Conservation (phyloP, 768 basidiomycete genomes). For the Agaricus sinodeliciosus region DNA sequence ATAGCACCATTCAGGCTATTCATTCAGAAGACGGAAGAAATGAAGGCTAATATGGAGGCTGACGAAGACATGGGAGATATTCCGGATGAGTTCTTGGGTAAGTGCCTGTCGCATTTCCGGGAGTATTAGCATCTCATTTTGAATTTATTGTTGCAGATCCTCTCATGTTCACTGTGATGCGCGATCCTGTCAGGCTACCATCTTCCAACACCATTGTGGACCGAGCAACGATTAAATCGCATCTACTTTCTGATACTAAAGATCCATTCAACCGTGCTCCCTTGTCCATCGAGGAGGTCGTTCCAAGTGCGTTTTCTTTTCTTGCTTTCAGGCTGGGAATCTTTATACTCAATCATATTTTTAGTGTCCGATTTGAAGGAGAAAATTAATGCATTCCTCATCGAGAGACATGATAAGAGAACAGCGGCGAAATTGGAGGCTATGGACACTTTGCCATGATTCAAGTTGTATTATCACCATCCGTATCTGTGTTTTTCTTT, state of each 20-base stretch:
- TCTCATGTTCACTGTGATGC: constrained; percentile 89
- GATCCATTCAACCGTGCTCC: constrained; percentile 96
- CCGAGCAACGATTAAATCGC: constrained; percentile 89
- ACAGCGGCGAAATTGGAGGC: constrained; percentile 11
- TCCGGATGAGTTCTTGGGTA: constrained; percentile 94
- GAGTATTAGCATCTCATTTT: neutral
- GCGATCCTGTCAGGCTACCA: constrained; percentile 88
- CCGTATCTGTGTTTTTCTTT: too few species aligned
- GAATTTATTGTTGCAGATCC: constrained; percentile 50
- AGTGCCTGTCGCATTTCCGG: constrained; percentile 17
- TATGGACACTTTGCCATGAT: constrained; percentile 8
- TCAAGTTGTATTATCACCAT: neutral
- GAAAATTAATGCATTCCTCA: constrained; percentile 66
- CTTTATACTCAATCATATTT: constrained; percentile 1
- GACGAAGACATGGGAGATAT: constrained; percentile 91
- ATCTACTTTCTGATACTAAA: constrained; percentile 82
- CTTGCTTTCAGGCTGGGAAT: neutral
- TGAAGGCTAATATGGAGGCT: constrained; percentile 71
- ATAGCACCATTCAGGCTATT: constrained; percentile 64
- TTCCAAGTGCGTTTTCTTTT: constrained; percentile 48
- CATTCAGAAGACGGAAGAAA: constrained; percentile 77
- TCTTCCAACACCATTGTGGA: constrained; percentile 77
- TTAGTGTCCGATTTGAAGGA: constrained; percentile 65
- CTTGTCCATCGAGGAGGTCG: constrained; percentile 70
- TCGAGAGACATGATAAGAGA: constrained; percentile 44